Percentiles rank a stretch among this genome's conserved stretches.
phyloP scores from a whole-genome alignment of 805 yeast species.

The Candida berthetii region DNA sequence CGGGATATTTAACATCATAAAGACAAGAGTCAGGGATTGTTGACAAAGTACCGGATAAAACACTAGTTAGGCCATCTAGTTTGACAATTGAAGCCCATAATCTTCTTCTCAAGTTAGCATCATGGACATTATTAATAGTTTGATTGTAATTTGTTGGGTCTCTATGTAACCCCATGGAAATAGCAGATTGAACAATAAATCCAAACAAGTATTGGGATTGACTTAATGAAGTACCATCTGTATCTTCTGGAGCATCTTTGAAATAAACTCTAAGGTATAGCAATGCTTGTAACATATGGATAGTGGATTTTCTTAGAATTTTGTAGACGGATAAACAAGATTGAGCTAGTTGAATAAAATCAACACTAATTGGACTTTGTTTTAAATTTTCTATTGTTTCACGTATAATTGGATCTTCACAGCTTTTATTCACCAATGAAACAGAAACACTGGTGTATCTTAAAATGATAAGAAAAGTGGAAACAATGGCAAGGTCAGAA shows the following conservation, averaged over 20 bases:
- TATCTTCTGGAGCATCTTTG: conserved; percentile 39
- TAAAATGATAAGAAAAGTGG: conserved; percentile 31
- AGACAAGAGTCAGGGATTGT: conserved; percentile 4
- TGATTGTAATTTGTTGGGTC: conserved; percentile 30
- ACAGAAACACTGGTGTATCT: conserved; percentile 34
- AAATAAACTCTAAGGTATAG: conserved; percentile 31
- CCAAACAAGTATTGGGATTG: conserved; percentile 31
- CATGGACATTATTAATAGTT: conserved; percentile 4
- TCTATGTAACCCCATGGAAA: conserved; percentile 37
- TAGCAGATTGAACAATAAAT: conserved; percentile 34
- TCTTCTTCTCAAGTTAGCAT: conserved; percentile 11
- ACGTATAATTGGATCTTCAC: conserved; percentile 16
- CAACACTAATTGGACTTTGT: conserved; percentile 30
- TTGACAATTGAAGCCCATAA: conserved; percentile 12
- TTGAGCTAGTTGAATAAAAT: conserved; percentile 30
- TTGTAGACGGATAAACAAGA: conserved; percentile 35
- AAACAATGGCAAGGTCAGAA: conserved; percentile 32
- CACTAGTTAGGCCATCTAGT: conserved; percentile 7
- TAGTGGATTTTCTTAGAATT: conserved; percentile 25
- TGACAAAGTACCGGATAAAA: conserved; percentile 9
- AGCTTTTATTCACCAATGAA: conserved; percentile 3
- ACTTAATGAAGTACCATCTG: conserved; percentile 33
- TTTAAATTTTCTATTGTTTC: conserved; percentile 19
- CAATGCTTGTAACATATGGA: conserved; percentile 36
- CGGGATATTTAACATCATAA: conserved; percentile 11